A percentile compares a stretch with the other conserved stretches of the same genome.
phyloP scores from a whole-genome alignment of 345 rosid species.

The Gynandropsis gynandra region DNA sequence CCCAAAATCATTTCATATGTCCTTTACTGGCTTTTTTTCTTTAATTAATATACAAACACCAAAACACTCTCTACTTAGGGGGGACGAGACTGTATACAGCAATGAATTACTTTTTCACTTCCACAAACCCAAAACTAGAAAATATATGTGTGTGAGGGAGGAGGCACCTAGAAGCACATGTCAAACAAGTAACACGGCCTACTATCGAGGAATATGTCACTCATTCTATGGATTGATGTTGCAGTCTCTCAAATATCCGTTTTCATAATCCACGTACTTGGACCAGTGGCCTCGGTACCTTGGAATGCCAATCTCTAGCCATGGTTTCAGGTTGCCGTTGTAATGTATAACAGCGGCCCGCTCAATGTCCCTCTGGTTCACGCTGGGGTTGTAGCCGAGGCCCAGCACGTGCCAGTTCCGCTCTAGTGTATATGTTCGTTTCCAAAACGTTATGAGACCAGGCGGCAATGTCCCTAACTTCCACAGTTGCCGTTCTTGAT shows the following conservation, averaged over 20 bases:
- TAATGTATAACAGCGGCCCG: conserved; percentile 70
- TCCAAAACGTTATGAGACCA: conserved; percentile 84
- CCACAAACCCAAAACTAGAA: no score
- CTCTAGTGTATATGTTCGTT: conserved; percentile 44
- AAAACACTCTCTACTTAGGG: no score
- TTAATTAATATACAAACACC: no score
- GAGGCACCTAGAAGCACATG: no score
- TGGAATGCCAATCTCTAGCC: conserved; percentile 75
- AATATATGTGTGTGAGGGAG: no score
- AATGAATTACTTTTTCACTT: no score
- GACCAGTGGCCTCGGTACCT: conserved; percentile 51
- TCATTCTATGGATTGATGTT: conserved; percentile 66
- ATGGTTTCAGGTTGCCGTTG: conserved; percentile 82
- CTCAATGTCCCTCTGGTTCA: conserved; percentile 64
- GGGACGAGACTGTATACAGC: no score
- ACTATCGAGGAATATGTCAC: no score
- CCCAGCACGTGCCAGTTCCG: conserved; percentile 74
- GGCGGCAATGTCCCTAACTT: conserved; percentile 84
- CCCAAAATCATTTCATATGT: no score
- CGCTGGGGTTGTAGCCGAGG: conserved; percentile 75
- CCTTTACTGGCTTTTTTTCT: no score
- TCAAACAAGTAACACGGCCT: no score
- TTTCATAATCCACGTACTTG: conserved; percentile 53
- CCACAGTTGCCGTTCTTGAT: conserved; percentile 67
- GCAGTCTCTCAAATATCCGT: conserved; percentile 53